These are phyloP conservation scores for Colletotrichum coccodes DNA, from an alignment of 2,329 filamentous ascomycete genomes.

Conservation along the genomic window DNA sequence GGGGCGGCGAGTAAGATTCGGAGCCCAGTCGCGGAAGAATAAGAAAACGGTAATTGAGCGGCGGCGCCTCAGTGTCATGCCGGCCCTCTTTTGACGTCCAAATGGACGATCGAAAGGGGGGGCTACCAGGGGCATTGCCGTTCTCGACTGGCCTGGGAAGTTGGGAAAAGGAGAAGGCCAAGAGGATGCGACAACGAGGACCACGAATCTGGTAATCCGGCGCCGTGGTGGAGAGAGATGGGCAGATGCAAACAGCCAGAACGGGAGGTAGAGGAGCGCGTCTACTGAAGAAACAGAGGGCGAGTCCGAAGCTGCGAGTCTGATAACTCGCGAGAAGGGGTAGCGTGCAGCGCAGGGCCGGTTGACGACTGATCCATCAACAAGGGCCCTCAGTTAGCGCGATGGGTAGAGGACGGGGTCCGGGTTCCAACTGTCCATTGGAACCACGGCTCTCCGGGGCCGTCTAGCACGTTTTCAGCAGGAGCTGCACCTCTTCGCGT, in stretches of 20 bases:
- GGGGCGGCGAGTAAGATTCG: slow-evolving; percentile 21
- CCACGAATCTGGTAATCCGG: slow-evolving; percentile 5
- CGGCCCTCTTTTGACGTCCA: neutral
- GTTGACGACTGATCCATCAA: neutral
- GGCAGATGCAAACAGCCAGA: slow-evolving; percentile 1
- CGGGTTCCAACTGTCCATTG: neutral
- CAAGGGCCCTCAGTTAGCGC: slow-evolving; percentile 16
- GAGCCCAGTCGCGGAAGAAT: slow-evolving; percentile 5
- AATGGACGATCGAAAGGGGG: slow-evolving; percentile 2
- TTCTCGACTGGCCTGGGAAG: slow-evolving; percentile 2
- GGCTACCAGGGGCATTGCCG: neutral
- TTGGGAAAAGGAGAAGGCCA: neutral
- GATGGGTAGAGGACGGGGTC: slow-evolving; percentile 15
- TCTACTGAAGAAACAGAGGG: neutral
- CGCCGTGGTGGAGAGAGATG: neutral
- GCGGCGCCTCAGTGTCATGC: slow-evolving; percentile 8
- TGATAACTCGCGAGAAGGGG: neutral
- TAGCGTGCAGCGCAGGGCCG: neutral
- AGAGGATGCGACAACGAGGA: neutral
- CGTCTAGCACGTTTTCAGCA: slow-evolving; percentile 16
- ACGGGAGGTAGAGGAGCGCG: neutral
- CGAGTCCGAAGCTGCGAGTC: neutral
- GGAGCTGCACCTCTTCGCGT: slow-evolving; percentile 26
- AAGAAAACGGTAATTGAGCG: slow-evolving; percentile 18
- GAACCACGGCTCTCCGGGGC: slow-evolving; percentile 10